Evolutionary conservation across 169 alveolate species (phyloP), one percentile per base, ranked within the genome.

Genomic region (Eimeria maxima): DNA sequence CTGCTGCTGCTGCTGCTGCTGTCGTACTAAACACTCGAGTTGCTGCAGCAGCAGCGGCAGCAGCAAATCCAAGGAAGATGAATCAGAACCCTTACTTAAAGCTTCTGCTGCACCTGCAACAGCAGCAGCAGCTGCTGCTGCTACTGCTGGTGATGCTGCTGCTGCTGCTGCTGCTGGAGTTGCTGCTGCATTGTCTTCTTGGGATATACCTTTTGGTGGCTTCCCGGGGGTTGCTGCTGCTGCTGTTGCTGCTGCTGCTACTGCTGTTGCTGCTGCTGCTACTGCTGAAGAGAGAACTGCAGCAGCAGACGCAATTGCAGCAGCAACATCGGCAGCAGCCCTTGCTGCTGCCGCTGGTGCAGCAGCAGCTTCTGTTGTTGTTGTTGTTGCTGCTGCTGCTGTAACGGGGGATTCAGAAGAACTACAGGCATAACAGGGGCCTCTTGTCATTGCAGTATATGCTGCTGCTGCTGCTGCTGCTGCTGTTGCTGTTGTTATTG

Each of bases 391-490:
- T n/a, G 63, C 22, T 53, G 63, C 63, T 53, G 63, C 63, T 8
- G 11, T 11, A 33, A 33, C 38, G 38, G 38, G 38, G 1, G 38
- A 33, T 33, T 33, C 38, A 33, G 38, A 33, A 33, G 38, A 33
- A 33, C 38, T 33, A 33, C 38, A 33, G 38, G 38, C 38, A 1
- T 33, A 33, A 33, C 38, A 33, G 38, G 38, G 38, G 38, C 38
- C 38, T 53, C 63, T 20, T 74, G 87, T 24, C 87, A 14, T 13
- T 33, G 57, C 18, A 27, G 53, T 11, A 13, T 50, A 4, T 80
- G 90, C 65, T 33, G 71, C 90, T 16, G 90, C 67, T 42, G 90
- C 38, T 80, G 71, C 69, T 42, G 71, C 90, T 80, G 71, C 67
- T 44, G 78, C 42, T 67, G 92, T 55, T 84, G 92, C 76, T 57